Percentiles rank a stretch among this genome's conserved stretches.
phyloP scores from a whole-genome alignment of 495 filamentous ascomycete species.

The Geoglossum glabrum region DNA sequence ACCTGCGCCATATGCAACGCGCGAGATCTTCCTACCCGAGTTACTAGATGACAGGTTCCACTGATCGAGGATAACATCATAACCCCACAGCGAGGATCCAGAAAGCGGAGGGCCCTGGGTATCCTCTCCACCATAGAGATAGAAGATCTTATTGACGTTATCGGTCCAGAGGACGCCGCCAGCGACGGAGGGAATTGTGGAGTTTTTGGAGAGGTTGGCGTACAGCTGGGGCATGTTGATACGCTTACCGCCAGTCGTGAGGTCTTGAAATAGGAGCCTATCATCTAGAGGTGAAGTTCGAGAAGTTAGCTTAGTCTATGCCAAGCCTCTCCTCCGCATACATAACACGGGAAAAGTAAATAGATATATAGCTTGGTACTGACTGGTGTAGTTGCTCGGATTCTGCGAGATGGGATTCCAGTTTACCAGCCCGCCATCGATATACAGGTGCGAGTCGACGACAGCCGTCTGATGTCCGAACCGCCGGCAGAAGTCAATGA shows the following conservation, averaged over 20 bases:
- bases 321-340: too few species aligned
- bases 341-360: too few species aligned
- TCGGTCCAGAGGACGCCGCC: constrained; percentile 32
- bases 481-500: constrained; percentile 29
- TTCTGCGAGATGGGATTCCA: constrained; percentile 25
- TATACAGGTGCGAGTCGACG: constrained; percentile 29
- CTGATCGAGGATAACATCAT: constrained; percentile 24
- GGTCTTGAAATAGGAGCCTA: constrained; percentile 28
- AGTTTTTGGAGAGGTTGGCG: constrained; percentile 29
- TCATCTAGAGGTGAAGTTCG: constrained; percentile 15
- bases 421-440: constrained; percentile 32
- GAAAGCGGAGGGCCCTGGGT: constrained; percentile 18
- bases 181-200: constrained; percentile 21
- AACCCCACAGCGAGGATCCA: constrained; percentile 18
- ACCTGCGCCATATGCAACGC: constrained; percentile 20
- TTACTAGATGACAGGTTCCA: constrained; percentile 15
- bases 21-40: constrained; percentile 9
- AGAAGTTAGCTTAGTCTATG: background rate
- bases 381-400: constrained; percentile 28
- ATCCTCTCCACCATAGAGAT: constrained; percentile 31
- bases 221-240: constrained; percentile 31
- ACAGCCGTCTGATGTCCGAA: constrained; percentile 31
- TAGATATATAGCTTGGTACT: constrained; percentile 5
- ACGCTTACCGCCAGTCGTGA: constrained; percentile 17
- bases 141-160: constrained; percentile 30